Evolutionary conservation across 345 rosid genomes (phyloP), one percentile per base, ranked within the genome.

Genomic region (Salix suchowensis): DNA sequence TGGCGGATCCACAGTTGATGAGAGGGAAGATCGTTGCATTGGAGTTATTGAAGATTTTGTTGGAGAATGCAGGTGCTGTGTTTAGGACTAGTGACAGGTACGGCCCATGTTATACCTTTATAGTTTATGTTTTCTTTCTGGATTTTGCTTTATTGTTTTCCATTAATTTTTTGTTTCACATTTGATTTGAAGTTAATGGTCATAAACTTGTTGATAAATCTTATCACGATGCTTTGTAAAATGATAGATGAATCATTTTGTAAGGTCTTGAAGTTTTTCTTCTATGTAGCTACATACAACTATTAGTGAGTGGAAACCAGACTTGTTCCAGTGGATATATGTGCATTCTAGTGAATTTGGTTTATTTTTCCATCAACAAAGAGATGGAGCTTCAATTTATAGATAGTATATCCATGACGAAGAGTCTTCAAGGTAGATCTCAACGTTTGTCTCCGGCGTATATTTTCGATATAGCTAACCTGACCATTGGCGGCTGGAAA

Each of bases 31-130:
- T 96, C 82, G 95, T 96, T 77, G 99, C 99, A 30, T 86, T 96
- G 79, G 99, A 96, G 90, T 77, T 96, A 84, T 89, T 96, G 89
- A 96, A 96, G 87, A 96, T 96, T 73, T 86, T 96, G 72, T 82
- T 96, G 83, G 99, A 96, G 91, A 96, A 96, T 82, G 99, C 99
- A 4, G 99, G 99, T 66, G 97, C 97, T 62, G 99, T 93, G 70
- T 96, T 96, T 84, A 84, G 99, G 84, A 96, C 99, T 65, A 96
- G 99, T 73, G 98, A 96, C 73, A 96, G 99, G 99, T 96, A 85
- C 24, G 37, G 9, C 6, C 7, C 37, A 13, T 8, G 40, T 76
- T 34, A 60, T 14, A 6, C 13, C 50, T 62, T 37, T 37, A 34
- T 13, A 8, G n/a, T 68, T 68, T 40, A 19, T 54, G 5, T 36